Percentiles rank a stretch among this genome's conserved stretches.
phyloP scores from a whole-genome alignment of 1,139 yeast genomes.

The Sugiyamaella pinicola region DNA sequence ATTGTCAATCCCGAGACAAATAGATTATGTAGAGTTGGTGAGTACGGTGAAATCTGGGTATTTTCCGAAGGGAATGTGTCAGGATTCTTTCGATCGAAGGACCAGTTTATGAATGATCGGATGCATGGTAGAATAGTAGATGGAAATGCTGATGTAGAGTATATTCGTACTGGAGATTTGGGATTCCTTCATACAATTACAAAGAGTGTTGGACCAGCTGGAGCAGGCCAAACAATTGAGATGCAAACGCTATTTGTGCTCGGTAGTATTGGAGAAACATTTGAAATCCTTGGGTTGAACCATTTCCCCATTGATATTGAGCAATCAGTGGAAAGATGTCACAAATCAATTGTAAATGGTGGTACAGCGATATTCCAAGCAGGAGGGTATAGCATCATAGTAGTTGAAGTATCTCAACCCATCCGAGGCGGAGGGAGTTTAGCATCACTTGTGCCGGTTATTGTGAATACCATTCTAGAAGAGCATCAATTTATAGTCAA shows the following conservation, averaged over 20 bases:
- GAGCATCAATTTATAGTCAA: constrained; percentile 86
- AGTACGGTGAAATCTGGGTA: constrained; percentile 97
- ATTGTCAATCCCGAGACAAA: constrained; percentile 94
- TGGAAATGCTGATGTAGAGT: constrained; percentile 64
- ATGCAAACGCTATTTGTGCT: constrained; percentile 82
- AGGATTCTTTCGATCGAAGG: constrained; percentile 52
- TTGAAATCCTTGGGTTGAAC: constrained; percentile 87
- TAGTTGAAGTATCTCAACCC: constrained; percentile 64
- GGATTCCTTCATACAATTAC: constrained; percentile 84
- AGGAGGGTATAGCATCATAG: constrained; percentile 77
- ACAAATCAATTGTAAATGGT: constrained; percentile 57
- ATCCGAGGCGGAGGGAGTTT: constrained; percentile 44
- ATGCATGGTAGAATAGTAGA: constrained; percentile 59
- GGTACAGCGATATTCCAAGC: constrained; percentile 76
- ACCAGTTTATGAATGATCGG: constrained; percentile 50
- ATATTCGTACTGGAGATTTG: constrained; percentile 87
- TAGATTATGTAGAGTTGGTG: constrained; percentile 82
- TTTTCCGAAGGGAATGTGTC: constrained; percentile 79
- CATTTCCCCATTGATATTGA: constrained; percentile 90
- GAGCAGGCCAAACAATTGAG: constrained; percentile 46
- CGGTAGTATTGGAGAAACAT: constrained; percentile 84
- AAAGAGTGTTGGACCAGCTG: constrained; percentile 39
- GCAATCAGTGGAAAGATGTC: constrained; percentile 67
- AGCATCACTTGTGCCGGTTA: constrained; percentile 79
- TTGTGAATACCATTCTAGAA: constrained; percentile 75